phyloP scores from a whole-genome alignment of 164 flowering plant species.

The Tinospora cordifolia region DNA sequence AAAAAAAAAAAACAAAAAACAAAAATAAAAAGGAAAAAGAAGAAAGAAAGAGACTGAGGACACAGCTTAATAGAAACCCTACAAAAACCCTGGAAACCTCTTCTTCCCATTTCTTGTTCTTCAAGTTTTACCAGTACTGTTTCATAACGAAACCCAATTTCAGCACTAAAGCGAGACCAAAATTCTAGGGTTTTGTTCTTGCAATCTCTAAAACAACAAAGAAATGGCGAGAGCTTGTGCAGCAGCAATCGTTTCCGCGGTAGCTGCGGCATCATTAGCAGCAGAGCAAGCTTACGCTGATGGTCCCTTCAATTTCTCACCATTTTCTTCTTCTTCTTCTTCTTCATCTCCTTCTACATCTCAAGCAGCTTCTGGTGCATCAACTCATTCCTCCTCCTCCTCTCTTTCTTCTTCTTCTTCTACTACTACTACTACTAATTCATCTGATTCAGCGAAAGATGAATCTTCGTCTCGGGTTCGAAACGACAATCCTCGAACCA shows the following conservation, averaged over 20 bases:
- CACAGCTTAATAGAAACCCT: background rate
- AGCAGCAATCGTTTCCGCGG: conserved; percentile 50
- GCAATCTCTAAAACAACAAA: background rate
- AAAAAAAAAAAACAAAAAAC: too few species aligned
- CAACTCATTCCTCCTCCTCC: conserved; percentile 15
- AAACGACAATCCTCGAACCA: conserved; percentile 74
- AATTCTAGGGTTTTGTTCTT: too few species aligned
- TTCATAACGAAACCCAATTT: background rate
- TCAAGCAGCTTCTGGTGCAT: conserved; percentile 7
- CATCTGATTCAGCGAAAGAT: conserved; percentile 9
- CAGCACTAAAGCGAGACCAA: too few species aligned
- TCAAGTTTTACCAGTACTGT: background rate
- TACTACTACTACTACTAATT: conserved; percentile 11
- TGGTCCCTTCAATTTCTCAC: conserved; percentile 48
- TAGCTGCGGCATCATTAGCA: conserved; percentile 44
- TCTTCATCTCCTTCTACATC: conserved; percentile 17
- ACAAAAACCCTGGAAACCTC: conserved; percentile 4
- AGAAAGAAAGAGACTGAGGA: too few species aligned
- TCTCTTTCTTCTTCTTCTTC: conserved; percentile 20
- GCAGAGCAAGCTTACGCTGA: conserved; percentile 48
- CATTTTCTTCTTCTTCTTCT: conserved; percentile 27
- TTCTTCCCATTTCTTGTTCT: conserved; percentile 2
- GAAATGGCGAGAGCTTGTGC: conserved; percentile 3
- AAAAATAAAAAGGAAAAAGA: too few species aligned
- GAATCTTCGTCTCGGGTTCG: conserved; percentile 30